Conservation (phyloP, 371 early-diverging fungal species). For the Mucor plumbeus region DNA sequence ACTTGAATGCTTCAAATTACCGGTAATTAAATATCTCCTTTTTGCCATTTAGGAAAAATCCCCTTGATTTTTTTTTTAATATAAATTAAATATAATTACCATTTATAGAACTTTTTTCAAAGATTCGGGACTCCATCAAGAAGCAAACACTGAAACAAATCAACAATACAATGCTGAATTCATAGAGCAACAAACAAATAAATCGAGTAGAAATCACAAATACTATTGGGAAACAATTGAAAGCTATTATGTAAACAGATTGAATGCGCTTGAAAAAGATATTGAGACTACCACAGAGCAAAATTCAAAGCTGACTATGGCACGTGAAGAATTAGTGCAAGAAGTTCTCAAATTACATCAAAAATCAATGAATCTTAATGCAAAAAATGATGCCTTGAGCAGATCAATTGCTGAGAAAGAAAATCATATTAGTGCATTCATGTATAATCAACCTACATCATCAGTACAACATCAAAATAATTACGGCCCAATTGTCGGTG, state of each 20-base stretch:
- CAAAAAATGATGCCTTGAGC: slow-evolving; percentile 20
- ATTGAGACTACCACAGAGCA: slow-evolving; percentile 20
- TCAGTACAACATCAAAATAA: slow-evolving; percentile 1
- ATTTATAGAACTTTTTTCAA: not conserved
- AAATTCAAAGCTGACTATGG: slow-evolving; percentile 19
- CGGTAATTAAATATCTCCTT: slow-evolving; percentile 10
- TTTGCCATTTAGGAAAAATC: not conserved
- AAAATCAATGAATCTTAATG: slow-evolving; percentile 20
- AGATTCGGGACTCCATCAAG: slow-evolving; percentile 1
- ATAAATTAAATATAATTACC: slow-evolving; percentile 1
- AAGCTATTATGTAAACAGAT: slow-evolving; percentile 13
- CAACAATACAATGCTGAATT: not conserved
- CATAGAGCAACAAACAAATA: slow-evolving; percentile 1
- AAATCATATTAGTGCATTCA: slow-evolving; percentile 27
- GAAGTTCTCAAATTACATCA: slow-evolving; percentile 27
- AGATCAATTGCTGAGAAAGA: slow-evolving; percentile 26
- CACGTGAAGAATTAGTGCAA: slow-evolving; percentile 25
- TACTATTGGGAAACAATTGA: slow-evolving; percentile 31
- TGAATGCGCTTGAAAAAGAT: slow-evolving; percentile 20
- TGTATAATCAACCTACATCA: slow-evolving; percentile 13
- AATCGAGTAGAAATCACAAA: slow-evolving; percentile 7
- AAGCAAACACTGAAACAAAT: not conserved
- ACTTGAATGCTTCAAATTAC: not conserved
- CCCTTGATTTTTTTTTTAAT: slow-evolving; percentile 1
- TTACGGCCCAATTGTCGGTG: slow-evolving; percentile 13